Percentiles rank a stretch among this genome's conserved stretches.
These are phyloP conservation scores for Neurospora sp. DNA, from an alignment of 495 filamentous ascomycete genomes.

Conservation along the genomic window DNA sequence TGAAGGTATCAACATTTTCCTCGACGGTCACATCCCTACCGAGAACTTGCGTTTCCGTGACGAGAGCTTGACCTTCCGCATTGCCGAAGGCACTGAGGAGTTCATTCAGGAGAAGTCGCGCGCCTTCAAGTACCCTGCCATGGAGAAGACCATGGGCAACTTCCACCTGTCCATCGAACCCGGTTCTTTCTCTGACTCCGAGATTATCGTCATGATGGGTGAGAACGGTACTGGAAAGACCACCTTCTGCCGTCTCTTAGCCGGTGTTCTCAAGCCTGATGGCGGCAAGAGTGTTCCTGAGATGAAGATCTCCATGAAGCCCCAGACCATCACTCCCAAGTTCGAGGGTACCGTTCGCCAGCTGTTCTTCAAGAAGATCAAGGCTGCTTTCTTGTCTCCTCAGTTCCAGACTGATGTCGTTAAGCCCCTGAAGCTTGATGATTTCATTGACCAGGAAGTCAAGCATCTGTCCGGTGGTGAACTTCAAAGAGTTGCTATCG, in stretches of 20 bases:
- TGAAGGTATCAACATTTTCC: conserved; percentile 99
- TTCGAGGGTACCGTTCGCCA: conserved; percentile 93
- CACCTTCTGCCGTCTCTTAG: conserved; percentile 93
- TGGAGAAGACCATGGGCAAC: conserved; percentile 87
- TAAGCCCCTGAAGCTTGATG: conserved; percentile 93
- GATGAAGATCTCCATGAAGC: conserved; percentile 99
- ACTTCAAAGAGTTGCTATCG: conserved; percentile 93
- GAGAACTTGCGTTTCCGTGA: conserved; percentile 98
- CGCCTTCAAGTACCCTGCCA: conserved; percentile 74
- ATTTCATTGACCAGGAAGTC: conserved; percentile 99
- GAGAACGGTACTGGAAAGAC: conserved; percentile 92
- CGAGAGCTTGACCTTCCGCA: conserved; percentile 91
- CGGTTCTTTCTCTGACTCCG: conserved; percentile 90
- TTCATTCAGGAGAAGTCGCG: conserved; percentile 77
- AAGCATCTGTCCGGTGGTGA: conserved; percentile 98
- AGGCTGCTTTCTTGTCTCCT: conserved; percentile 85
- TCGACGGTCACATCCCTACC: conserved; percentile 94
- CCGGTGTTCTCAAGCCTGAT: conserved; percentile 87
- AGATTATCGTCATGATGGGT: conserved; percentile 99
- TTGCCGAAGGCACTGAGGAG: conserved; percentile 85
- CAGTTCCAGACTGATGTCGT: conserved; percentile 99
- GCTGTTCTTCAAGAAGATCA: conserved; percentile 70
- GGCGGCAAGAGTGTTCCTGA: conserved; percentile 61
- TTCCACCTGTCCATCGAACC: conserved; percentile 77
- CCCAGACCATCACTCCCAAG: conserved; percentile 97